Percentiles rank a stretch among this genome's conserved stretches.
phyloP scores from a whole-genome alignment of 208 protist genomes.

The Trypanosoma caninum region DNA sequence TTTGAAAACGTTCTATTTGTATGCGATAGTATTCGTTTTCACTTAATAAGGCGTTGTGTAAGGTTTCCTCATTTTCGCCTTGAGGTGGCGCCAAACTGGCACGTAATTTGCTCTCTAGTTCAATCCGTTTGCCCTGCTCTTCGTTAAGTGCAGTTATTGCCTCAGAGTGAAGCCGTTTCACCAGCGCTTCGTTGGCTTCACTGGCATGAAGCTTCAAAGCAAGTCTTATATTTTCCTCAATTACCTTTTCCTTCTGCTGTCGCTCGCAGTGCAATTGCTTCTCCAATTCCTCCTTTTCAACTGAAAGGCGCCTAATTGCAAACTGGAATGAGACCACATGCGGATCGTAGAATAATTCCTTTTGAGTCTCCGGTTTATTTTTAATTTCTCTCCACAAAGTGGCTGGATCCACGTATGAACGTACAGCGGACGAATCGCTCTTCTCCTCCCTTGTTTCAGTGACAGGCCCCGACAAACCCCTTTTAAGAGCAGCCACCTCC shows the following conservation, averaged over 20 bases:
- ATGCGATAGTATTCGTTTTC: constrained; percentile 73
- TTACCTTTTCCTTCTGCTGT: constrained; percentile 34
- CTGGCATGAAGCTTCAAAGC: constrained; percentile 28
- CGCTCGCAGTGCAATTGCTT: constrained; percentile 28
- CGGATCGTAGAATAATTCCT: not conserved
- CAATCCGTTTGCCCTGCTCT: constrained; percentile 21
- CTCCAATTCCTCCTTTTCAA: constrained; percentile 38
- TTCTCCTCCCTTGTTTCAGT: not conserved
- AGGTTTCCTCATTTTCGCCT: not conserved
- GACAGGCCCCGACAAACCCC: not conserved
- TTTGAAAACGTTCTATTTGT: constrained; percentile 39
- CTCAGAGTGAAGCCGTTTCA: constrained; percentile 19
- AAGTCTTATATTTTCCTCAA: constrained; percentile 37
- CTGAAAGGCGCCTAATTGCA: constrained; percentile 37
- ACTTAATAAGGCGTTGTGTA: constrained; percentile 29
- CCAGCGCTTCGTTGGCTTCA: constrained; percentile 17
- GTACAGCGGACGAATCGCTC: not conserved
- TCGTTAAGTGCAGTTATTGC: constrained; percentile 15
- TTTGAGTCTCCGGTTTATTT: not conserved
- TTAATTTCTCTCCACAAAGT: not conserved
- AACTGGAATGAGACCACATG: constrained; percentile 41
- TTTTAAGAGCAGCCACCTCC: constrained; percentile 38
- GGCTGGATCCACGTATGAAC: not conserved
- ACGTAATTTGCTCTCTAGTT: constrained; percentile 31
- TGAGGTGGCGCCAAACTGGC: not conserved